Percentiles rank a stretch among this genome's conserved stretches.
phyloP scores from a whole-genome alignment of 2,329 filamentous ascomycete genomes.

The Pleoardoris graminearum region DNA sequence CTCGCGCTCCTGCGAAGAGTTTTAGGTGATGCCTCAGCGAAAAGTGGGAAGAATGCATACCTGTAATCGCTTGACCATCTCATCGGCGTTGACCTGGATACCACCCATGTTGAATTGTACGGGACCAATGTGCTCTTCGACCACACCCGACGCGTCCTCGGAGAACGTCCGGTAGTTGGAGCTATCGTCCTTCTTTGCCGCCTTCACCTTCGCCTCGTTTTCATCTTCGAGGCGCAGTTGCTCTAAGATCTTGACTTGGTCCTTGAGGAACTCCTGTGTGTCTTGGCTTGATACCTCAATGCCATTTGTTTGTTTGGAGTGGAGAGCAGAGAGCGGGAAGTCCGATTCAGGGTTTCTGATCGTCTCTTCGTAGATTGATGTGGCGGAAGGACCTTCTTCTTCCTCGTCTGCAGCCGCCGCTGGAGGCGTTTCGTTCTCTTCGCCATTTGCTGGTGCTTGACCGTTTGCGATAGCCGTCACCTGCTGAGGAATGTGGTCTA shows the following conservation, averaged over 20 bases:
- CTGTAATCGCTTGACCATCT: slow-evolving; percentile 86
- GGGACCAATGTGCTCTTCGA: slow-evolving; percentile 74
- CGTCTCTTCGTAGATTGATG: slow-evolving; percentile 75
- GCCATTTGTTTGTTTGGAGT: slow-evolving; percentile 49
- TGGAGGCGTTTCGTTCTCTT: slow-evolving; percentile 15
- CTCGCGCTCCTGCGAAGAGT: slow-evolving; percentile 39
- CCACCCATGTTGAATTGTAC: slow-evolving; percentile 99
- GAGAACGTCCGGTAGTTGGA: slow-evolving; percentile 25
- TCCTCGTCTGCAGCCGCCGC: slow-evolving; percentile 17
- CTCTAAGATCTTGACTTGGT: slow-evolving; percentile 77
- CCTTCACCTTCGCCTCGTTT: slow-evolving; percentile 53
- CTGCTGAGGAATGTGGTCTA: slow-evolving; percentile 55
- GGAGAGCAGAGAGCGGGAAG: slow-evolving; percentile 40
- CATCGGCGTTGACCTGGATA: slow-evolving; percentile 92
- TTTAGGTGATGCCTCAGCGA: not conserved
- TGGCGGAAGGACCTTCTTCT: slow-evolving; percentile 59
- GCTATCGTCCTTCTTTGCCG: slow-evolving; percentile 42
- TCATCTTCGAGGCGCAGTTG: slow-evolving; percentile 62
- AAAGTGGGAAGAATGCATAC: slow-evolving; percentile 50
- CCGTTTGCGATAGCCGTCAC: slow-evolving; percentile 29
- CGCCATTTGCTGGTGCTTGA: slow-evolving; percentile 20
- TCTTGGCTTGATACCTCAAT: slow-evolving; percentile 71
- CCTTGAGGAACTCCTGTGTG: slow-evolving; percentile 74
- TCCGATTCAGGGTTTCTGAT: slow-evolving; percentile 73
- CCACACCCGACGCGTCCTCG: slow-evolving; percentile 42